phyloP scores from a whole-genome alignment of 768 basidiomycete species.

The Termitomyces sp. region DNA sequence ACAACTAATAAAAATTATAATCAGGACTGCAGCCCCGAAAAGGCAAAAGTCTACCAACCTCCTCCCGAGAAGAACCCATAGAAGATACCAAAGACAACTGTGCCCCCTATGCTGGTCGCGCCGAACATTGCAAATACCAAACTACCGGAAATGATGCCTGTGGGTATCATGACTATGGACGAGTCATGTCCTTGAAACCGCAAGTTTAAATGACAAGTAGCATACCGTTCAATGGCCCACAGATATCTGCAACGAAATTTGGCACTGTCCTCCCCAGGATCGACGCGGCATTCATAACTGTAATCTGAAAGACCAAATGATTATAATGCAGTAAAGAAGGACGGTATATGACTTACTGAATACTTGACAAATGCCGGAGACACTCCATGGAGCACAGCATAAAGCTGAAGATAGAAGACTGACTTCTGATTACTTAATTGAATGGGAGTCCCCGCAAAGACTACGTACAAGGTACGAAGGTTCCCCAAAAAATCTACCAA shows the following conservation, averaged over 20 bases:
- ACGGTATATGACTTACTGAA: constrained; percentile 24
- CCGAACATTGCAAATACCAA: constrained; percentile 48
- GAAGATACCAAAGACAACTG: constrained; percentile 38
- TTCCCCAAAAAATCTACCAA: constrained; percentile 39
- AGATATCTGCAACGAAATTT: constrained; percentile 44
- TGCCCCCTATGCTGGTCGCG: constrained; percentile 35
- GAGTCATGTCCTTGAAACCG: not conserved
- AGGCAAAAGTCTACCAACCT: constrained; percentile 25
- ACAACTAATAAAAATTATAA: constrained; percentile 24
- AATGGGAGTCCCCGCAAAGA: not conserved
- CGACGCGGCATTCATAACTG: constrained; percentile 48
- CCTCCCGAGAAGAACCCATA: constrained; percentile 56
- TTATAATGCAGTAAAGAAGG: not conserved
- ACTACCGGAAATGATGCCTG: constrained; percentile 33
- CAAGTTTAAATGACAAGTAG: not conserved
- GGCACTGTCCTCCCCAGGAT: constrained; percentile 58
- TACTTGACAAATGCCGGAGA: constrained; percentile 36
- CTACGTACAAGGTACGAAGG: constrained; percentile 44
- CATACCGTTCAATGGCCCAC: constrained; percentile 47
- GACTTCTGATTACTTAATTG: not conserved
- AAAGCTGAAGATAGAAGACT: constrained; percentile 53
- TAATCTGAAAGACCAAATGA: constrained; percentile 27
- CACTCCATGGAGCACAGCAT: constrained; percentile 34
- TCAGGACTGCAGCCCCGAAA: not conserved
- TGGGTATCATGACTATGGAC: constrained; percentile 36